These are phyloP conservation scores for Xylaria sp. DNA, from an alignment of 2,329 filamentous ascomycete species.

Conservation along the genomic window DNA sequence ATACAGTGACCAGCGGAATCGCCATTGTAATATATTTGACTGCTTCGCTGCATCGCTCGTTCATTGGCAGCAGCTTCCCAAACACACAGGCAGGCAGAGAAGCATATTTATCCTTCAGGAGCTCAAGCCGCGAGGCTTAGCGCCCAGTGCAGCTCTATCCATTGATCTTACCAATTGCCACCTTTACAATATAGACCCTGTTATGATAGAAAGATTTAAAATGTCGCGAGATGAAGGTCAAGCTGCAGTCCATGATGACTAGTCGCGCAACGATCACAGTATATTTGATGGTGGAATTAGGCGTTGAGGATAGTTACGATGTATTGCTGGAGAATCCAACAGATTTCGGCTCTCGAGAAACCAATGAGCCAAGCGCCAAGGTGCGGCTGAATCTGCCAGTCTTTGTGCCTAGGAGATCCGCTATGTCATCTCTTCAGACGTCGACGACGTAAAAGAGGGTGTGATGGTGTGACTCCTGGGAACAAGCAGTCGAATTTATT, in stretches of 20 bases:
- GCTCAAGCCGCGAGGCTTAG: background rate
- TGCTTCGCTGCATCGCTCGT: too few relatives aligned
- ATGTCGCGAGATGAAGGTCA: background rate
- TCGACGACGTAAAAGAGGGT: background rate
- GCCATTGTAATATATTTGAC: too few relatives aligned
- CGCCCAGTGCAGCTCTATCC: too few relatives aligned
- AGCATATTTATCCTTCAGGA: too few relatives aligned
- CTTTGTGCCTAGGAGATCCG: background rate
- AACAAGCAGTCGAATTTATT: background rate
- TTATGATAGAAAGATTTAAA: background rate
- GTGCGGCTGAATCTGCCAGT: conserved; percentile 27
- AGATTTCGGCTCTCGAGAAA: conserved; percentile 18
- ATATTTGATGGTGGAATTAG: background rate
- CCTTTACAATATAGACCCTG: background rate
- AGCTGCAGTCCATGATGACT: background rate
- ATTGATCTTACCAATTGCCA: background rate
- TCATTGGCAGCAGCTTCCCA: too few relatives aligned
- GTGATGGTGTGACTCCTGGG: background rate
- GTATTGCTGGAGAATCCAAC: background rate
- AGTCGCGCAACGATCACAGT: background rate
- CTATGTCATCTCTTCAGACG: background rate
- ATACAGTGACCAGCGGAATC: too few relatives aligned
- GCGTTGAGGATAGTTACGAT: background rate
- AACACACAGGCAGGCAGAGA: too few relatives aligned
- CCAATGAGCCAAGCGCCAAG: conserved; percentile 28